Base-by-base conservation (phyloP, 148 eudicot genomes). In the Vaccinium darrowii region DNA sequence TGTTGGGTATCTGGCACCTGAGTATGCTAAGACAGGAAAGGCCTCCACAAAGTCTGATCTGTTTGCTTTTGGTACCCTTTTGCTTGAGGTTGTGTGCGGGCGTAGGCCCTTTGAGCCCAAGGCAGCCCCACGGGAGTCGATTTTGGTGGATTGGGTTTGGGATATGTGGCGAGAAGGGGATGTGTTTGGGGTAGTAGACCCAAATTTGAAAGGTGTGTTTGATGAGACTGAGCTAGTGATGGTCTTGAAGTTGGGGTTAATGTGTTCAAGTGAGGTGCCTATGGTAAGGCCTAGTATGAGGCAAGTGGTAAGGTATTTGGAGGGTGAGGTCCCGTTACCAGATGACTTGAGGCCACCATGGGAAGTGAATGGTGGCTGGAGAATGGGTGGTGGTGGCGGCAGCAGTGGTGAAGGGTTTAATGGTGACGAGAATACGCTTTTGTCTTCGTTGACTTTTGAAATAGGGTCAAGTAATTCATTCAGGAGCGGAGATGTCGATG, bases 1-100 rank as follows among this genome's bases (percentile, higher is more conserved):
- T 2, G 52, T 92, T n/a, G 96, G 94, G 33, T 93, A 92, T 74
- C 83, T 92, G 8, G 93, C 94, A 0, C 96, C 96, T 7, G 94
- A 92, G 81, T 84, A 84, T 19, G 54, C 91, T 0, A 84, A 86
- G 57, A 92, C 91, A 4, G 92, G 94, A 1, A 91, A 85, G 87
- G 90, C 92, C 69, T 91, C 93, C 8, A 86, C 91, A 1, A 82
- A 87, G 21, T 86, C 94, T 0, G 95, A 93, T 80, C 88, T 93
- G 62, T 93, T 80, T 83, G 88, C 90, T 25, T 91, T 91, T 11
- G 93, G 90, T 14, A 80, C 87, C 30, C 83, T 91, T 49, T 80
- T 88, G 79, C 85, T 90, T 1, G 93, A 91, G 77, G 88, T 90
- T 60, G 89, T 51, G 7, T 91, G 92, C 62, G 93, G 93, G 43